A percentile compares a stretch with the other conserved stretches of the same genome.
Evolutionary conservation across 495 filamentous ascomycete genomes (phyloP).

Genomic region (Evernia prunastri): DNA sequence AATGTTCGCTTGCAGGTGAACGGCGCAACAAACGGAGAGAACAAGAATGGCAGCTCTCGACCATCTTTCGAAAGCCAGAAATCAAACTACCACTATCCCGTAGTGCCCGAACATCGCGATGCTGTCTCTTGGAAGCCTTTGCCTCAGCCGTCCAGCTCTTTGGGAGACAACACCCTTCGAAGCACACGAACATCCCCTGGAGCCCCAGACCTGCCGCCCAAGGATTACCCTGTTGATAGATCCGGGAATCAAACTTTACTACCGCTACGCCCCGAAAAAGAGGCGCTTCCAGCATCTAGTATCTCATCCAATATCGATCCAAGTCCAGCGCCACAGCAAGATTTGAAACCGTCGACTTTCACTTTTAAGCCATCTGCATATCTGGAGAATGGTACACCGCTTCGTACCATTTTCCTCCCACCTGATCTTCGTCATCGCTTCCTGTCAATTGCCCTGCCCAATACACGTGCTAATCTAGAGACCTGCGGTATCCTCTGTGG

Average conservation of each 20-base stretch:
- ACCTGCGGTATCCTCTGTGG: conserved; percentile 93
- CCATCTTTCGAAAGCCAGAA: conserved; percentile 13
- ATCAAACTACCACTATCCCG: conserved; percentile 47
- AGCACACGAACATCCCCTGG: conserved; percentile 32
- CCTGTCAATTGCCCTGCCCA: conserved; percentile 60
- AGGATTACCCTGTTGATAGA: conserved; percentile 32
- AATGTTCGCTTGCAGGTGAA: conserved; percentile 31
- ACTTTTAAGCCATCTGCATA: conserved; percentile 83
- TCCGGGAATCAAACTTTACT: conserved; percentile 25
- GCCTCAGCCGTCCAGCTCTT: conserved; percentile 18
- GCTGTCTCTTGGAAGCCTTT: conserved; percentile 4
- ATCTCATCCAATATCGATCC: conserved; percentile 22
- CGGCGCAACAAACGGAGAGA: conserved; percentile 19
- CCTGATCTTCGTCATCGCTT: conserved; percentile 64
- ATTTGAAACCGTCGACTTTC: conserved; percentile 47
- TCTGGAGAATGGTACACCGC: conserved; percentile 77
- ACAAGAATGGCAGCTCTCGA: conserved; percentile 14
- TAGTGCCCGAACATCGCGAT: conserved; percentile 42
- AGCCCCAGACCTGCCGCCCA: conserved; percentile 47
- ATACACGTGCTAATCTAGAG: conserved; percentile 77
- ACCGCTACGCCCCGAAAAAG: conserved; percentile 35
- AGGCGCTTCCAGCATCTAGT: conserved; percentile 18
- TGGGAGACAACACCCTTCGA: conserved; percentile 19
- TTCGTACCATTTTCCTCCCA: conserved; percentile 85
- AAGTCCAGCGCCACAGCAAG: conserved; percentile 33